These are phyloP conservation scores for Citrus maxima DNA, from an alignment of 345 rosid species.

Conservation along the genomic window DNA sequence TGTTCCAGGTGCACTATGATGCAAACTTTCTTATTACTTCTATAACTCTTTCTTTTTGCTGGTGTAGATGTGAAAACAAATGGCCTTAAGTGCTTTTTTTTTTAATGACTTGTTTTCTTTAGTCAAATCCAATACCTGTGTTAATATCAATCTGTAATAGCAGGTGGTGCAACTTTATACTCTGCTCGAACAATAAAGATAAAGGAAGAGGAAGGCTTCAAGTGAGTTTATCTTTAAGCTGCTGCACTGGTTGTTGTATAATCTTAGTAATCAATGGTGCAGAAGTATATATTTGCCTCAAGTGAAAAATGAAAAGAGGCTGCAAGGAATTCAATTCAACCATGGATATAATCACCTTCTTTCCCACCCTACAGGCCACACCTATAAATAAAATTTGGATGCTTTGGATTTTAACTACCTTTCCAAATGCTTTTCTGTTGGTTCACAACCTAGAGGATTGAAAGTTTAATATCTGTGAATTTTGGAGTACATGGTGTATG, in stretches of 20 bases:
- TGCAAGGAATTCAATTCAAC: not conserved
- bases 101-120: not conserved
- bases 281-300: not conserved
- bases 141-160: constrained; percentile 9
- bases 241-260: not conserved
- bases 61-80: not conserved
- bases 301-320: not conserved
- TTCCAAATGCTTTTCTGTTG: not conserved
- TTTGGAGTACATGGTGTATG: not conserved
- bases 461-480: not conserved
- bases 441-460: not conserved
- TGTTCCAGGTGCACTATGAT: constrained; percentile 62
- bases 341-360: not conserved
- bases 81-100: not conserved
- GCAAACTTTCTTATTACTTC: not conserved
- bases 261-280: not conserved
- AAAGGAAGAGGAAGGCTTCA: constrained; percentile 82
- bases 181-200: constrained; percentile 86
- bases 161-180: constrained; percentile 76
- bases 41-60: not conserved
- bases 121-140: constrained; percentile 1
- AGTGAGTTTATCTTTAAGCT: constrained; percentile 39
- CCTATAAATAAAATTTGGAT: not conserved
- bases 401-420: not conserved
- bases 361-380: not conserved